Conservation (phyloP, 257 asterid species). For the Datura wrightii region DNA sequence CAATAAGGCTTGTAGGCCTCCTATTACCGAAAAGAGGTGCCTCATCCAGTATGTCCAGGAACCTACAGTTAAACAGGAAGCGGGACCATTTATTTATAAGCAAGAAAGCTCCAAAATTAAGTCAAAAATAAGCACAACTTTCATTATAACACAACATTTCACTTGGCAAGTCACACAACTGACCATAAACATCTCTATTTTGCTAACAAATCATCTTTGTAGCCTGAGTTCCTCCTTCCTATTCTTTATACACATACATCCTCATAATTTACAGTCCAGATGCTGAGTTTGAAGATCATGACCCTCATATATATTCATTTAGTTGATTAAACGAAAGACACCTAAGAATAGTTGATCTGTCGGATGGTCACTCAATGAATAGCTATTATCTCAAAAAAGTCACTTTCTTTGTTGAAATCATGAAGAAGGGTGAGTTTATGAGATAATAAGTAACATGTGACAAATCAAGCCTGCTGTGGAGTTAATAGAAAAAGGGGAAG, state of each 20-base stretch:
- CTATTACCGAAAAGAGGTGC: conserved; percentile 94
- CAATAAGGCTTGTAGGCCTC: conserved; percentile 72
- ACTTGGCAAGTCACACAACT: background rate
- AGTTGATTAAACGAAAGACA: conserved; percentile 14
- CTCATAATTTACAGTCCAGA: background rate
- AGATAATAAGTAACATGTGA: too few relatives aligned
- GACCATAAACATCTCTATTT: background rate
- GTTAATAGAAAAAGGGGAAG: background rate
- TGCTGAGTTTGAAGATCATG: background rate
- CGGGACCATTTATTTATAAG: background rate
- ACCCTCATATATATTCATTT: background rate
- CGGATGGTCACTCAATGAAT: too few relatives aligned
- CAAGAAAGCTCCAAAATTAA: background rate
- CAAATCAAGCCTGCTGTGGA: background rate
- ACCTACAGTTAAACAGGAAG: conserved; percentile 52
- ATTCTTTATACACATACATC: background rate
- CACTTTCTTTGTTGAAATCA: too few relatives aligned
- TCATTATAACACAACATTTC: conserved; percentile 3
- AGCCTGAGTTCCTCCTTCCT: background rate
- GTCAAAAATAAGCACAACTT: background rate
- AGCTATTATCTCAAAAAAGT: too few relatives aligned
- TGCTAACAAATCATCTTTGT: background rate
- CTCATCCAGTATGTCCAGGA: conserved; percentile 90
- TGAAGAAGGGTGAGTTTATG: too few relatives aligned
- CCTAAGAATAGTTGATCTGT: background rate